Percentiles rank a stretch among this genome's conserved stretches.
These are phyloP conservation scores for Coriolopsis trogii DNA, from an alignment of 1,284 basidiomycete genomes.

Conservation along the genomic window DNA sequence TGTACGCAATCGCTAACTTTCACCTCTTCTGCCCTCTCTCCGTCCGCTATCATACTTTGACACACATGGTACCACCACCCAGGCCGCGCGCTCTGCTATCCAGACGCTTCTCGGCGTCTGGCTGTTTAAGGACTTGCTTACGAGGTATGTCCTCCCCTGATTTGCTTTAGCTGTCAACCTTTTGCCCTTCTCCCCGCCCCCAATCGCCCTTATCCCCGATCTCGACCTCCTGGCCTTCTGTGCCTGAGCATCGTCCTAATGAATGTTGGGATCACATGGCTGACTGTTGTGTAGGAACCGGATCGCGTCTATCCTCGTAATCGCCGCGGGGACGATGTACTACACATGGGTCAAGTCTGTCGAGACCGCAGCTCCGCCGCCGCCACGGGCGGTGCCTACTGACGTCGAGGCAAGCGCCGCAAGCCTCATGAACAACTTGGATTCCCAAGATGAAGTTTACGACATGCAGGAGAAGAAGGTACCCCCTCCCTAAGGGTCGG, in stretches of 20 bases:
- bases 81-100: conserved; percentile 74
- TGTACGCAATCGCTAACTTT: conserved; percentile 7
- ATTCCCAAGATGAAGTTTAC: conserved; percentile 14
- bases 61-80: conserved; percentile 6
- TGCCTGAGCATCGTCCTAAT: not conserved
- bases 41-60: not conserved
- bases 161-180: not conserved
- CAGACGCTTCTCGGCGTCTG: conserved; percentile 73
- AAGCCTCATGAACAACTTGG: conserved; percentile 7
- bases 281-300: conserved; percentile 47
- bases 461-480: conserved; percentile 33
- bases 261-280: not conserved
- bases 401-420: conserved; percentile 45
- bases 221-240: too few relatives aligned
- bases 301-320: conserved; percentile 59
- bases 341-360: conserved; percentile 71
- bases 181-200: not conserved
- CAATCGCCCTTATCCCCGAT: conserved; percentile 2
- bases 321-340: conserved; percentile 66
- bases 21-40: not conserved
- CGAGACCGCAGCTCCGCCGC: conserved; percentile 39
- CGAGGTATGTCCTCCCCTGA: conserved; percentile 47
- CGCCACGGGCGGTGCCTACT: conserved; percentile 24
- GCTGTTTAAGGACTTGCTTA: conserved; percentile 68
- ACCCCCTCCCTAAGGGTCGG: conserved; percentile 10